Evolutionary conservation across 2,329 filamentous ascomycete genomes (phyloP), one percentile per base, ranked within the genome.

Genomic region (Pseudogymnoascus sp.): DNA sequence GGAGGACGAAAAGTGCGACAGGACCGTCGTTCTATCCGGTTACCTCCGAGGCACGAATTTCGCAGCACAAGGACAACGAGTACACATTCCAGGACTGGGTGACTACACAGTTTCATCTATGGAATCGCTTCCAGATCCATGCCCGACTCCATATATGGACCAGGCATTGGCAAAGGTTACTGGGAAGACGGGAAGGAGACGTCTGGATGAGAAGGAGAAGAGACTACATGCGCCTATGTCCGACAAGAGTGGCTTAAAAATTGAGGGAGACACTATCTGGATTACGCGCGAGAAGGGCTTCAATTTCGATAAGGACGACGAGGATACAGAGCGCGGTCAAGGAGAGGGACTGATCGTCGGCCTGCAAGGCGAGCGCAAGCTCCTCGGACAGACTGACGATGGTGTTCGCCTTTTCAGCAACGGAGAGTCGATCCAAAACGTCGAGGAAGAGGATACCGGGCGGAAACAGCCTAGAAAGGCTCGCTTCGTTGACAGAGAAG

Each of bases 151-250:
- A 1, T 88, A 86, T 62, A 92, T 96, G 81, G 89, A 96, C 70
- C 90, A 95, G 75, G 91, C 90, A 5, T 78, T 93, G 42, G 90
- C 91, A 40, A 96, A 96, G 73, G 85, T 86, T 1, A 87, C 88
- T 0, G 93, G 93, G 2, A 96, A 96, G 75, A 87, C 87, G 36
- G 88, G 88, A 42, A 82, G 92, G 67, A 86, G 88, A 71, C 84
- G 93, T 63, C 78, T 99, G 12, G 95, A 96, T 34, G 95, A 99
- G 73, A 99, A 97, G 77, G 93, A 99, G 73, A 97, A 97, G 78
- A 86, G 96, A 70, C 79, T 99, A 4, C 96, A 97, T 75, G 96
- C 95, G 2, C 96, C 95, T 36, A 97, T 99, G 93, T 96, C 93
- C 25, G 95, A 99, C 76, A 92, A 96, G 36, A 96, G 93, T 68